Evolutionary conservation across 768 basidiomycete genomes (phyloP), one percentile per base, ranked within the genome.

Genomic region (Phlebiopsis flavidoalba): DNA sequence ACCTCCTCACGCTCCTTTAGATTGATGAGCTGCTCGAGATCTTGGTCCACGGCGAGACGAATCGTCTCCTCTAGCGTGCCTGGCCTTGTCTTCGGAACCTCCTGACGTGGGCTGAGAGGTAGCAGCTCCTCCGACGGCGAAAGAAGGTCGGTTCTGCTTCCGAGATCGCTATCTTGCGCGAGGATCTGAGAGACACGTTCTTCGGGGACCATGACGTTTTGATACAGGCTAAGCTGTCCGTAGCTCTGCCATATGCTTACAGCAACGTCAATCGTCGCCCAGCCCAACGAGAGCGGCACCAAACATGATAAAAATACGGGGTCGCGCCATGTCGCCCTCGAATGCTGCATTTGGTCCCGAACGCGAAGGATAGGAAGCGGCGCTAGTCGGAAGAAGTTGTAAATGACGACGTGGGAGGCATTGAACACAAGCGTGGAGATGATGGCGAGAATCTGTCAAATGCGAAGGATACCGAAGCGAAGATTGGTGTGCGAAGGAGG

Each of bases 231-330:
- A 46, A 93, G 79, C 31, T 83, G 82, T 52, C 81, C 81, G 67
- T 90, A 93, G 8, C 88, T 89, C 69, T 92, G 91, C 57, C 76
- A 74, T 55, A 92, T 78, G 5, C 84, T 82, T 0, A 84, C 83
- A 21, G 80, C 63, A 5, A 86, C 86, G 64, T 91, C 91, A 4
- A 84, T 86, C 7, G 81, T 72, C 12, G 88, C 87, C 86, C 87
- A 91, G 0, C 88, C 88, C 1, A 93, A 75, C 1, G 87, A 86
- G 40, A 90, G 73, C 86, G 86, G 90, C 89, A 91, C 92, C 11
- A 43, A 12, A 3, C 88, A 82, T 33, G 83, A 78, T 21, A 73
- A 70, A 74, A 93, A 93, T 3, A 83, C 81, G 1, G 75, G 67
- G 63, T 85, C 78, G 58, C 71, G 74, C 77, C 82, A 86, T 8